These are phyloP conservation scores for Ustilago cynodontis DNA, from an alignment of 1,284 basidiomycete genomes.

Conservation along the genomic window DNA sequence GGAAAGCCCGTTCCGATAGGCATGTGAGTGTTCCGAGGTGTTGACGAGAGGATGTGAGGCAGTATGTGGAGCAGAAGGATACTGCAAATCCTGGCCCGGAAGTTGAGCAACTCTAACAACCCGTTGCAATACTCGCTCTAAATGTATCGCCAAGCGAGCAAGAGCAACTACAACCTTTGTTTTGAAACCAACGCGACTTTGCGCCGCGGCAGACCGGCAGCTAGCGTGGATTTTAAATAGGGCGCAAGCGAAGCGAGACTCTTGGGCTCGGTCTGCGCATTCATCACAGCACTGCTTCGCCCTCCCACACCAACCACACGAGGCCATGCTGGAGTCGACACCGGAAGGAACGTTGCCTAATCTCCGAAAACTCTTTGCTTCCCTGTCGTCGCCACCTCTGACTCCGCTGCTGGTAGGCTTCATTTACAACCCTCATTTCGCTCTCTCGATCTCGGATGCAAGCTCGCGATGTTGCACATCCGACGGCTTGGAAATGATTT, in stretches of 20 bases:
- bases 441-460: not conserved
- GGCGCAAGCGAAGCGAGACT: slow-evolving; percentile 3
- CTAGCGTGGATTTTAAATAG: not conserved
- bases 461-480: not conserved
- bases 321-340: too few relatives aligned
- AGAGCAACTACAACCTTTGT: too few relatives aligned
- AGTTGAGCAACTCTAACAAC: slow-evolving; percentile 5
- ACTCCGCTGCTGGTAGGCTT: too few relatives aligned
- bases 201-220: slow-evolving; percentile 8
- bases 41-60: not conserved
- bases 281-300: too few relatives aligned
- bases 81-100: not conserved
- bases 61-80: not conserved
- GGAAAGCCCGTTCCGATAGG: slow-evolving; percentile 3
- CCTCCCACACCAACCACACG: too few relatives aligned
- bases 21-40: not conserved
- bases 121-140: too few relatives aligned
- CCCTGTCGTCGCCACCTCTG: too few relatives aligned
- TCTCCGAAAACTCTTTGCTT: too few relatives aligned
- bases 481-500: not conserved
- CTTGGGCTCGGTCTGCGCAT: too few relatives aligned
- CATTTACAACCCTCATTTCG: too few relatives aligned
- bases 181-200: not conserved
- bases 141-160: slow-evolving; percentile 1
- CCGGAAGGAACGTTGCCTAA: too few relatives aligned